A percentile compares a stretch with the other conserved stretches of the same genome.
phyloP scores from a whole-genome alignment of 164 flowering plant genomes.

The Vitis labrusca region DNA sequence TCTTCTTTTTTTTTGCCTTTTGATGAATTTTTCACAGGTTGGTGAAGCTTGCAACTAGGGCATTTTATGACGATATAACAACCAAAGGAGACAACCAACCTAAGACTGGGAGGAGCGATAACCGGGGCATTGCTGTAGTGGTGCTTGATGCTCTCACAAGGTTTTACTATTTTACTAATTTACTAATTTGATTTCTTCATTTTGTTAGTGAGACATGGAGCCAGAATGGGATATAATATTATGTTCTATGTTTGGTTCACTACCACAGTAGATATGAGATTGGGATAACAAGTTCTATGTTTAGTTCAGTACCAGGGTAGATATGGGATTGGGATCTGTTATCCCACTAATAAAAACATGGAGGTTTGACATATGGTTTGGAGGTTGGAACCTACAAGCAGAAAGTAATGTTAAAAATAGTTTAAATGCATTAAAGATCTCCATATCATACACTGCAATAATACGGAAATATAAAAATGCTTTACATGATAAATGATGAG shows the following conservation, averaged over 20 bases:
- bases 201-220: neutral
- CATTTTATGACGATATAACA: slow-evolving; percentile 48
- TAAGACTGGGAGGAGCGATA: slow-evolving; percentile 77
- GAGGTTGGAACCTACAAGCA: no score
- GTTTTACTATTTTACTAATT: slow-evolving; percentile 21
- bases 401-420: no score
- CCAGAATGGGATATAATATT: neutral
- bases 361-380: no score
- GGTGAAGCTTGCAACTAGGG: slow-evolving; percentile 49
- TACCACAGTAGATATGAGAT: no score
- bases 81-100: slow-evolving; percentile 61
- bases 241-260: neutral
- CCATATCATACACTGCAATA: no score
- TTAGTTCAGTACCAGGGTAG: no score
- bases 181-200: neutral
- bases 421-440: no score
- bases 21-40: slow-evolving; percentile 22
- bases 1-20: neutral
- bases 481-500: no score
- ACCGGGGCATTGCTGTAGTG: slow-evolving; percentile 91
- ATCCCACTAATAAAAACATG: no score
- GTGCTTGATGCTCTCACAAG: slow-evolving; percentile 94
- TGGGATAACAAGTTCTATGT: no score
- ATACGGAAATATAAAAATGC: no score
- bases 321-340: no score